These are phyloP conservation scores for Porphyrellus cyaneotinctus DNA, from an alignment of 768 basidiomycete genomes.

Conservation along the genomic window DNA sequence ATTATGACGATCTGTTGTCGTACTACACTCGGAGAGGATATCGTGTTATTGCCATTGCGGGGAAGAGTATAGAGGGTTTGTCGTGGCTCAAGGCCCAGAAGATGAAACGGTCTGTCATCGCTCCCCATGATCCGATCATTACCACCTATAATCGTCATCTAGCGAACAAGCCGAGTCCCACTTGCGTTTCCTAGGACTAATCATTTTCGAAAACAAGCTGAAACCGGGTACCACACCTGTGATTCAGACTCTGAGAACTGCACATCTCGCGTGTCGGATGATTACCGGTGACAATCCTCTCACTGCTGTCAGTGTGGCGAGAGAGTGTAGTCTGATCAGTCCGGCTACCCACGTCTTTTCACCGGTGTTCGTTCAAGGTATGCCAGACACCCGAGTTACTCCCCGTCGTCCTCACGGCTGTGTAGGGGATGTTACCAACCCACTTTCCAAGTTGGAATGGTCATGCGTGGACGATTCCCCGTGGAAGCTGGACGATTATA, in stretches of 20 bases:
- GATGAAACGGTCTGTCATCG: conserved; percentile 72
- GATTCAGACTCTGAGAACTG: conserved; percentile 81
- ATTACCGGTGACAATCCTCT: conserved; percentile 97
- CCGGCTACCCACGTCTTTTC: conserved; percentile 87
- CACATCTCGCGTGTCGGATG: conserved; percentile 94
- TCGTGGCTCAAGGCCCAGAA: conserved; percentile 97
- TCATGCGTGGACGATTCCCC: conserved; percentile 82
- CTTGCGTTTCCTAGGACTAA: conserved; percentile 86
- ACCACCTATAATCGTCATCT: conserved; percentile 2
- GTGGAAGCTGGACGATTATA: conserved; percentile 86
- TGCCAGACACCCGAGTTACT: not conserved
- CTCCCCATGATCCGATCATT: not conserved
- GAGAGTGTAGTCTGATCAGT: conserved; percentile 87
- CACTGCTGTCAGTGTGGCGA: conserved; percentile 94
- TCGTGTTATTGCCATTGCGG: conserved; percentile 96
- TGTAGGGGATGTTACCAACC: conserved; percentile 50
- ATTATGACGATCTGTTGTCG: conserved; percentile 92
- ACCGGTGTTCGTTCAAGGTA: conserved; percentile 75
- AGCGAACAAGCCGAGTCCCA: conserved; percentile 94
- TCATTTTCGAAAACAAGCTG: conserved; percentile 97
- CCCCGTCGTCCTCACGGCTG: conserved; percentile 1
- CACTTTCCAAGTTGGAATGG: conserved; percentile 77
- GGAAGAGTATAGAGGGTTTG: conserved; percentile 88
- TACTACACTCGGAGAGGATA: conserved; percentile 97
- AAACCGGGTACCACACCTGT: conserved; percentile 89